Evolutionary conservation across 257 asterid species (phyloP).

Genomic region (Marsdenia floribunda): DNA sequence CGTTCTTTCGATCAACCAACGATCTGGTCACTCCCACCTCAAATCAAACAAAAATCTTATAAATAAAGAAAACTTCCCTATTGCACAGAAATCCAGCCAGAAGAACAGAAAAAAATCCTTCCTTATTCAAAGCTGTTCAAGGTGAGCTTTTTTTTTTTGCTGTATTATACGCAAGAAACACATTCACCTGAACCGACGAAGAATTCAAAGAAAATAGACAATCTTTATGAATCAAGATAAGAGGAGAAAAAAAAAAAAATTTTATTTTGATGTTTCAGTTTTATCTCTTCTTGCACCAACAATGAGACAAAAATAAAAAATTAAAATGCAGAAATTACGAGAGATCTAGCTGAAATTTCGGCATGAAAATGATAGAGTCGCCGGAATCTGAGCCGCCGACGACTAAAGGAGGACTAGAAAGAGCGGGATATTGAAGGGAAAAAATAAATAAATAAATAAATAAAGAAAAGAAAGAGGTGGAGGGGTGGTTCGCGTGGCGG

Average conservation of each 20-base stretch:
- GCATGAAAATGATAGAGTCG: conserved; percentile 6
- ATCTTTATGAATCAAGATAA: conserved; percentile 14
- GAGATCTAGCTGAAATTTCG: conserved; percentile 19
- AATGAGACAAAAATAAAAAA: not conserved
- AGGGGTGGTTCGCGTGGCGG: too few species aligned
- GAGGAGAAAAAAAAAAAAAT: not conserved
- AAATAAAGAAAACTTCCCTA: not conserved
- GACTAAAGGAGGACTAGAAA: not conserved
- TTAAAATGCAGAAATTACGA: conserved; percentile 12
- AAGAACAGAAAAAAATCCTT: not conserved
- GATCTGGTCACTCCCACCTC: not conserved
- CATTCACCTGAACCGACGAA: not conserved
- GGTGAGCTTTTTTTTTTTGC: not conserved
- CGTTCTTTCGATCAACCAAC: conserved; percentile 6
- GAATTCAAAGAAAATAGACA: not conserved
- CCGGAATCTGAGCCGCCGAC: conserved; percentile 33
- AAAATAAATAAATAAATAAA: not conserved
- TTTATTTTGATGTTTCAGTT: not conserved
- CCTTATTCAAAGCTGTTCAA: not conserved
- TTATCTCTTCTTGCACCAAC: not conserved
- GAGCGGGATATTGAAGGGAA: too few species aligned
- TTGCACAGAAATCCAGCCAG: conserved; percentile 4
- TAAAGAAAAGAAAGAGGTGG: conserved; percentile 23
- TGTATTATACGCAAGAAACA: not conserved
- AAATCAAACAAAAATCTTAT: not conserved